Conservation (phyloP, 2,329 filamentous ascomycete species). For the Colletotrichum horii region DNA sequence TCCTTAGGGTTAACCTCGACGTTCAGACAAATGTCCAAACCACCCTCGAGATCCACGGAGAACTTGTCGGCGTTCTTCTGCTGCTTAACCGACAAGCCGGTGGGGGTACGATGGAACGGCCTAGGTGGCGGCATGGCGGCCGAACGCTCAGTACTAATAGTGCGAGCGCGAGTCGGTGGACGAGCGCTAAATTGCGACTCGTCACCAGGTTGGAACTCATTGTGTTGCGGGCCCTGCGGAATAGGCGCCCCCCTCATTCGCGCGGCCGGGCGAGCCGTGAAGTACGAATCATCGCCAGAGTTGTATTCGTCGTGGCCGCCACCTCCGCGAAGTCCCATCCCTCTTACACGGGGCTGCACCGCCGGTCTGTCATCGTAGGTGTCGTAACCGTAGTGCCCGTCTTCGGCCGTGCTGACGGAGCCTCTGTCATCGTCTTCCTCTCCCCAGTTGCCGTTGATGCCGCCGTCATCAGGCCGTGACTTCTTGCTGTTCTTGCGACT, state of each 20-base stretch:
- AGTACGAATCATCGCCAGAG: conserved; percentile 62
- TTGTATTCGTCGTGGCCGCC: conserved; percentile 53
- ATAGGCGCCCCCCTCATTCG: conserved; percentile 12
- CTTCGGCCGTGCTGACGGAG: conserved; percentile 25
- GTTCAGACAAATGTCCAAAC: conserved; percentile 86
- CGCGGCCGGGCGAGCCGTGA: conserved; percentile 46
- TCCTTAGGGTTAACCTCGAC: conserved; percentile 87
- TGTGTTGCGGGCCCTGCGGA: background rate
- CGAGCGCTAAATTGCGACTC: conserved; percentile 6
- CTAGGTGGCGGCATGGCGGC: conserved; percentile 20
- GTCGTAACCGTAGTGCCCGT: conserved; percentile 24
- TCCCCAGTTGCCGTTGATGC: conserved; percentile 61
- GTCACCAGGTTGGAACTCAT: conserved; percentile 9
- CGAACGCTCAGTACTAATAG: conserved; percentile 28
- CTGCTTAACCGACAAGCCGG: conserved; percentile 69
- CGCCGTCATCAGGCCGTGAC: conserved; percentile 50
- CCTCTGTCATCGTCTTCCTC: conserved; percentile 48
- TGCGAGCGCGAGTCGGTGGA: conserved; percentile 25
- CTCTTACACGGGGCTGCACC: conserved; percentile 9
- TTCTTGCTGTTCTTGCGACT: conserved; percentile 47
- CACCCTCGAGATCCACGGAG: conserved; percentile 79
- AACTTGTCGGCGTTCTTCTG: conserved; percentile 57
- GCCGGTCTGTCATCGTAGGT: conserved; percentile 18
- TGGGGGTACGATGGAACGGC: conserved; percentile 72
- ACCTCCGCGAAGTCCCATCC: conserved; percentile 42